A percentile compares a stretch with the other conserved stretches of the same genome.
Evolutionary conservation across 2,329 filamentous ascomycete genomes (phyloP).

Genomic region (Lithohypha guttulata): DNA sequence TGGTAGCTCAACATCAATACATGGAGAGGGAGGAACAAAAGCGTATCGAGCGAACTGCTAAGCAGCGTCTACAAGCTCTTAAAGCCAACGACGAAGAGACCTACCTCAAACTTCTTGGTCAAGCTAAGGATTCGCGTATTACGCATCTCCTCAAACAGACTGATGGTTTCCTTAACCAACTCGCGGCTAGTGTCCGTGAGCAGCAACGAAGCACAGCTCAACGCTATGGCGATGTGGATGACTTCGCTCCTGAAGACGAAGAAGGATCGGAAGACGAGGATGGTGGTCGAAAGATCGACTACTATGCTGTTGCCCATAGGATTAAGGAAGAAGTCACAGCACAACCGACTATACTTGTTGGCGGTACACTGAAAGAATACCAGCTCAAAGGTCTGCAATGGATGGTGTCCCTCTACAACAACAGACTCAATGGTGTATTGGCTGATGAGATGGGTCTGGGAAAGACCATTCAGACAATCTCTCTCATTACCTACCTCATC

Average conservation of each 20-base stretch:
- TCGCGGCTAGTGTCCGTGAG: slow-evolving; percentile 85
- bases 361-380: slow-evolving; percentile 91
- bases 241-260: slow-evolving; percentile 51
- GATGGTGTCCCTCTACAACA: slow-evolving; percentile 99
- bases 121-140: slow-evolving; percentile 98
- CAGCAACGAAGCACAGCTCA: slow-evolving; percentile 79
- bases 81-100: slow-evolving; percentile 99
- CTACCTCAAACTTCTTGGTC: slow-evolving; percentile 92
- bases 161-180: slow-evolving; percentile 91
- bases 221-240: slow-evolving; percentile 56
- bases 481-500: slow-evolving; percentile 91
- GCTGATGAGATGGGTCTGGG: slow-evolving; percentile 99
- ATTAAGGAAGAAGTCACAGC: slow-evolving; percentile 81
- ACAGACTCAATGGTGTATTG: slow-evolving; percentile 97
- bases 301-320: slow-evolving; percentile 95
- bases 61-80: slow-evolving; percentile 96
- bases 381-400: slow-evolving; percentile 97
- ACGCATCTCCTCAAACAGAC: slow-evolving; percentile 94
- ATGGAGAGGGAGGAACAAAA: slow-evolving; percentile 99
- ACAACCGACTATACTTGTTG: slow-evolving; percentile 78
- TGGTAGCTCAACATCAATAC: slow-evolving; percentile 85
- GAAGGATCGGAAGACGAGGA: slow-evolving; percentile 60
- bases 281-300: slow-evolving; percentile 75
- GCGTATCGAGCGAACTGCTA: slow-evolving; percentile 90
- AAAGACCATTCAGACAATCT: slow-evolving; percentile 98